These are phyloP conservation scores for Quercus engelmannii DNA, from an alignment of 306 rosid species.

Conservation along the genomic window DNA sequence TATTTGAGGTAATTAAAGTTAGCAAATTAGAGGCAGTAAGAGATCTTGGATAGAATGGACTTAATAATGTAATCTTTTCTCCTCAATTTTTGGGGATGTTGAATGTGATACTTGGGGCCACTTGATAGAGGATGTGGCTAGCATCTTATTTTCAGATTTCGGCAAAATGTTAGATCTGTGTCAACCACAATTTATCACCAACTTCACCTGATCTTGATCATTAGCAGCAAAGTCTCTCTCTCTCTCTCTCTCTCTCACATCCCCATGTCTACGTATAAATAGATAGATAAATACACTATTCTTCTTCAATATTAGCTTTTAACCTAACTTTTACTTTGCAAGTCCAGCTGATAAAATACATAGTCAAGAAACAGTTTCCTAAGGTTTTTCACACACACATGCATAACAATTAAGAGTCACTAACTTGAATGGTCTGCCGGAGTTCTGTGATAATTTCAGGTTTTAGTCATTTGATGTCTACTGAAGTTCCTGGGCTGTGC, in stretches of 20 bases:
- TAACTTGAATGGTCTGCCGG: neutral
- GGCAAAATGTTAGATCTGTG: neutral
- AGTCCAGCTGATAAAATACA: too few relatives aligned
- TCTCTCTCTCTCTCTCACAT: too few relatives aligned
- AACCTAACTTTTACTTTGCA: too few relatives aligned
- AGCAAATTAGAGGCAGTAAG: neutral
- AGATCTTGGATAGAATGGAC: neutral
- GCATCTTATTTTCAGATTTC: neutral
- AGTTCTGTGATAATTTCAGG: neutral
- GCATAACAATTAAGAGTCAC: too few relatives aligned
- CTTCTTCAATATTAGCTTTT: too few relatives aligned
- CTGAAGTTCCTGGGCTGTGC: neutral
- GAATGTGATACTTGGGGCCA: neutral
- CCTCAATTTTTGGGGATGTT: neutral
- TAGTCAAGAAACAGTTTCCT: too few relatives aligned
- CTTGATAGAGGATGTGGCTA: neutral
- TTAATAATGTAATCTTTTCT: neutral
- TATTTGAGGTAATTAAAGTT: slow-evolving; percentile 33
- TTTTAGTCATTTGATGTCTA: neutral
- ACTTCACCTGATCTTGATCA: neutral
- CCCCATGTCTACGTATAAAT: too few relatives aligned
- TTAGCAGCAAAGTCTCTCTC: too few relatives aligned
- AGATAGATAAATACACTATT: too few relatives aligned
- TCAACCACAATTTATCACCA: neutral
- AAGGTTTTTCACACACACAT: too few relatives aligned